Evolutionary conservation across 768 basidiomycete genomes (phyloP), one percentile per base, ranked within the genome.

Genomic region (Kwoniella europaea): DNA sequence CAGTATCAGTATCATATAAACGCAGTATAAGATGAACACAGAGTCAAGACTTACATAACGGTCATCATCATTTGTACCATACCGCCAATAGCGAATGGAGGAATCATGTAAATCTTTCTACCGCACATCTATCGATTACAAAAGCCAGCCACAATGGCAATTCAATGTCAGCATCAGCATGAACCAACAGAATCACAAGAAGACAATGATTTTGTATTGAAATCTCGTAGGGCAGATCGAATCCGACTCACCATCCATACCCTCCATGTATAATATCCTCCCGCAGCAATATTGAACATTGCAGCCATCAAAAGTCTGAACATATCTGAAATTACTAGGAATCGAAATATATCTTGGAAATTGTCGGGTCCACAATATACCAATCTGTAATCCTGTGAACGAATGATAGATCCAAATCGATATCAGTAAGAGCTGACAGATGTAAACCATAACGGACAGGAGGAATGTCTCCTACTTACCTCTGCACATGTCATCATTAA

Each of bases 61-160:
- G 66, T 58, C 66, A 67, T 60, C 56, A 67, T 58, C 56, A 67
- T 59, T 29, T 67, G 66, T 10, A 50, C 66, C 57, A 67, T 60
- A 27, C 56, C 57, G 35, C 66, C 56, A 16, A 58, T 67, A n/a
- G 66, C 66, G 44, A 67, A 60, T 52, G 58, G 66, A 18, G 66
- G 66, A 15, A 60, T 42, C 57, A 67, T 46, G 20, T 55, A 67
- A 16, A 56, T 58, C 46, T 67, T 67, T 22, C 66, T 59, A 4
- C 58, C 66, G 41, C 42, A 58, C 66, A 67, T 67, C 66, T 67
- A 27, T 27, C 27, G 27, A 27, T 27, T 27, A 27, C 27, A 27
- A 27, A 27, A 27, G 27, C 27, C 27, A 27, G 27, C 27, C 27
- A 27, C 27, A 27, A 27, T 27, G 3, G 27, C 27, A 27, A 27